A percentile compares a stretch with the other conserved stretches of the same genome.
These are phyloP conservation scores for Oryza meridionalis DNA, from an alignment of 176 grass and related monocot species.

Conservation along the genomic window DNA sequence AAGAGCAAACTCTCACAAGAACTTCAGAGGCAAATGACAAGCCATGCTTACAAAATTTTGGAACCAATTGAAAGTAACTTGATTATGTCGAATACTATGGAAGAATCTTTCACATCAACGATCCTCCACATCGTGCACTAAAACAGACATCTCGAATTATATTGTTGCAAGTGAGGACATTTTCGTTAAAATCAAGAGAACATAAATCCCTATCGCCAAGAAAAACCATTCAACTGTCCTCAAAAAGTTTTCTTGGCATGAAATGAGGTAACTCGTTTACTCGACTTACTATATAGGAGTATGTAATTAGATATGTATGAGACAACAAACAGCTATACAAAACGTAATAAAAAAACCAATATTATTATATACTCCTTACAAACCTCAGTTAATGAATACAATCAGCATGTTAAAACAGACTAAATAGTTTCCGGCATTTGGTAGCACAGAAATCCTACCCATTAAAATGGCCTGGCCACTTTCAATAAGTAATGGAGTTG, in stretches of 20 bases:
- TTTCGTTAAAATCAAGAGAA: not conserved
- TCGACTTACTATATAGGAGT: not conserved
- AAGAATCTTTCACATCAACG: not conserved
- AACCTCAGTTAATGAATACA: not conserved
- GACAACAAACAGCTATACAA: not conserved
- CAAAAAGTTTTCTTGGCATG: not conserved
- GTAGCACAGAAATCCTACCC: not conserved
- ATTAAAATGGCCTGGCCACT: not conserved
- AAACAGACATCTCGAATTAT: not conserved
- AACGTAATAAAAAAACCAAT: not conserved
- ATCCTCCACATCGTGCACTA: not conserved
- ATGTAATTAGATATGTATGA: not conserved
- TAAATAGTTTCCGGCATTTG: not conserved
- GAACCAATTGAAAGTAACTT: not conserved
- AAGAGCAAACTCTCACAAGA: not conserved
- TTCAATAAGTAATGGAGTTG: not conserved
- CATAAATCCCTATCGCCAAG: not conserved
- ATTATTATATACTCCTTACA: not conserved
- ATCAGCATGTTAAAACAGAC: not conserved
- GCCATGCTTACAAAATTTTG: not conserved
- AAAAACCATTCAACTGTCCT: not conserved
- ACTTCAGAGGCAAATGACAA: not conserved
- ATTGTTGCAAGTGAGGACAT: not conserved
- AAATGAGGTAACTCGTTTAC: not conserved
- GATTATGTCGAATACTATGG: not conserved